phyloP scores from a whole-genome alignment of 2,329 filamentous ascomycete species.

The Diaporthe aspalathi region DNA sequence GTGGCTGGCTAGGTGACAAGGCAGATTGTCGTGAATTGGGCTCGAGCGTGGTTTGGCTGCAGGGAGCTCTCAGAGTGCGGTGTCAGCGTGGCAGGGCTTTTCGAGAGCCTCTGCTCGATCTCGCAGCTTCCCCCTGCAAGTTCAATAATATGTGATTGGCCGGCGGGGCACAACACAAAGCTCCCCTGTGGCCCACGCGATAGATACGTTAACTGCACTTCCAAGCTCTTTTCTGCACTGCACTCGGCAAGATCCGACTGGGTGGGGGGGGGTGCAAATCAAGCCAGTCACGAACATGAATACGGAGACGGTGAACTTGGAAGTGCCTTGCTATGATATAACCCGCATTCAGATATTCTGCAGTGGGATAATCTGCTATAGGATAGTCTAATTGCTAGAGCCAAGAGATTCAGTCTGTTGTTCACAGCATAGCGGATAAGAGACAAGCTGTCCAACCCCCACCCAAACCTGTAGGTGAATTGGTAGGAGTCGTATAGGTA shows the following conservation, averaged over 20 bases:
- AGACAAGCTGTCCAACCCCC: no score
- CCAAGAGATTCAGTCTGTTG: no score
- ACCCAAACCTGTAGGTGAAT: no score
- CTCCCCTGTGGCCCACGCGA: neutral
- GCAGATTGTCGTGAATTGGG: neutral
- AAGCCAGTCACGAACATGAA: neutral
- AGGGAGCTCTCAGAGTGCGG: neutral
- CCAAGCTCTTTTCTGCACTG: neutral
- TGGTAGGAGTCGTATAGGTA: no score
- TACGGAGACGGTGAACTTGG: neutral
- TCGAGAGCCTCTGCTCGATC: neutral
- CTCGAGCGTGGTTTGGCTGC: neutral
- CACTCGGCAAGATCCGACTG: slow-evolving; percentile 22
- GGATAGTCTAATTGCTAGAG: neutral
- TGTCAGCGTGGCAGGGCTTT: slow-evolving; percentile 11
- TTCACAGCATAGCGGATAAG: no score
- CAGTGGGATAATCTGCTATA: neutral
- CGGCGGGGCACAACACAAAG: neutral
- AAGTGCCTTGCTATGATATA: neutral
- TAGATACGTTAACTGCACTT: neutral
- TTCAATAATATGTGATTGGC: slow-evolving; percentile 35
- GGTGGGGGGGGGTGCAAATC: neutral
- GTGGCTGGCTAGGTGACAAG: neutral
- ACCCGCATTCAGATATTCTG: neutral
- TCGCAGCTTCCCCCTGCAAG: slow-evolving; percentile 23